phyloP scores from a whole-genome alignment of 2,329 filamentous ascomycete genomes.

The Ceratocystis destructans region DNA sequence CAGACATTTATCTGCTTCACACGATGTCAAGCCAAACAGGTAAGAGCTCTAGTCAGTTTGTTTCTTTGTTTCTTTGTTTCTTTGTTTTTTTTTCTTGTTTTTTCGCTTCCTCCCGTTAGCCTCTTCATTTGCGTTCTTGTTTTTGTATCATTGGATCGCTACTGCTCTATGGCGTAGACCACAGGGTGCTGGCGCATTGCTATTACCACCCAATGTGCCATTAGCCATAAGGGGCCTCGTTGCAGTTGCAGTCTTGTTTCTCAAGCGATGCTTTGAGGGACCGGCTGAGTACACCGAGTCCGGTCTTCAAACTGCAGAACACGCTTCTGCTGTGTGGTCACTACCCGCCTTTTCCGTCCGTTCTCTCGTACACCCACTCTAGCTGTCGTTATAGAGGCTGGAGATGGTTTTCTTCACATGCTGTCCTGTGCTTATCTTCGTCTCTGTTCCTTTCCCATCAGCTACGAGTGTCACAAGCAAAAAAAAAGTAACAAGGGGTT shows the following conservation, averaged over 20 bases:
- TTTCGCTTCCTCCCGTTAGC: not conserved
- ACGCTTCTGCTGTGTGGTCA: too few species aligned
- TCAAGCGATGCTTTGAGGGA: not conserved
- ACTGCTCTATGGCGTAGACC: not conserved
- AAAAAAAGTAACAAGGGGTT: not conserved
- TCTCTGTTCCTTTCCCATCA: not conserved
- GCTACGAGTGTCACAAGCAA: not conserved
- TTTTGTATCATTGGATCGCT: not conserved
- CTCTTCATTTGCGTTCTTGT: not conserved
- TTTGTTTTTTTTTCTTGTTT: not conserved
- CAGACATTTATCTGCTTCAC: not conserved
- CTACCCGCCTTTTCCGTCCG: not conserved
- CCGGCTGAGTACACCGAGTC: not conserved
- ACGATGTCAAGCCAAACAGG: conserved; percentile 19
- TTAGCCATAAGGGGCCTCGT: not conserved
- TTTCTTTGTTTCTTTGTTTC: not conserved
- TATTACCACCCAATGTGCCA: not conserved
- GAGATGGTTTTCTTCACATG: not conserved
- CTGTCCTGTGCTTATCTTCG: not conserved
- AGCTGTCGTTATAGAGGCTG: not conserved
- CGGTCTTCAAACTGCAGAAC: not conserved
- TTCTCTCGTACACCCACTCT: not conserved
- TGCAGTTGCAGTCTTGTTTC: not conserved
- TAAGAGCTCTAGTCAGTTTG: conserved; percentile 4
- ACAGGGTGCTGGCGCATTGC: too few species aligned